Evolutionary conservation across 2,329 filamentous ascomycete genomes (phyloP), one percentile per base, ranked within the genome.

Genomic region (Neonectria ditissima): DNA sequence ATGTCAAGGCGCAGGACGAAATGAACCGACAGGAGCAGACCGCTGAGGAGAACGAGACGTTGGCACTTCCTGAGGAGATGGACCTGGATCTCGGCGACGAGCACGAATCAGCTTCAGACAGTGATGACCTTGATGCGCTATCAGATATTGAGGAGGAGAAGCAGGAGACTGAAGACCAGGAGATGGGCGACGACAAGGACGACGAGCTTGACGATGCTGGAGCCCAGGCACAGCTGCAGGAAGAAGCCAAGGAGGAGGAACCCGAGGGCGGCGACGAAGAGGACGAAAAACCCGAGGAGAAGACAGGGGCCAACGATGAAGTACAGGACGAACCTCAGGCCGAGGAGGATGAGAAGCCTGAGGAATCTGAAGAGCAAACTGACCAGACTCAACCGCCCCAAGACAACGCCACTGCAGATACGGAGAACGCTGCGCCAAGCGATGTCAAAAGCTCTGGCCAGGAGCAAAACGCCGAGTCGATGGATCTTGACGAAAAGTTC

Each of bases 41-140:
- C 72, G 87, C 92, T 2, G 87, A 95, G 70, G 91, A 97, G 75
- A 90, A 93, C 71, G 90, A 97, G 64, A 89, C 91, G 2, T 83
- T 97, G 63, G 93, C 94, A 48, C 83, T 97, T 22, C 94, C 94
- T 0, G 94, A 97, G 44, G 93, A 97, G 68, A 91, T 97, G 84
- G 90, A 97, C 61, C 86, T 97, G 76, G 89, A 94, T 67, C 85
- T 96, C 59, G 91, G 95, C 67, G 91, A 92, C 28, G 91, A 92
- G 41, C 82, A 87, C 28, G 83, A 85, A 18, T 86, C 86, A 5
- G 81, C 80, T 6, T 83, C 82, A 13, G 86, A 84, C 14, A 84
- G 84, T 39, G 87, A 89, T 65, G 83, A 86, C 18, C 75, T 91
- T 52, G 86, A 89, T 60, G 82, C 88, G 58, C 78, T 92, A 56